Conservation (phyloP, 2,329 filamentous ascomycete species). For the Aureobasidium sp. region DNA sequence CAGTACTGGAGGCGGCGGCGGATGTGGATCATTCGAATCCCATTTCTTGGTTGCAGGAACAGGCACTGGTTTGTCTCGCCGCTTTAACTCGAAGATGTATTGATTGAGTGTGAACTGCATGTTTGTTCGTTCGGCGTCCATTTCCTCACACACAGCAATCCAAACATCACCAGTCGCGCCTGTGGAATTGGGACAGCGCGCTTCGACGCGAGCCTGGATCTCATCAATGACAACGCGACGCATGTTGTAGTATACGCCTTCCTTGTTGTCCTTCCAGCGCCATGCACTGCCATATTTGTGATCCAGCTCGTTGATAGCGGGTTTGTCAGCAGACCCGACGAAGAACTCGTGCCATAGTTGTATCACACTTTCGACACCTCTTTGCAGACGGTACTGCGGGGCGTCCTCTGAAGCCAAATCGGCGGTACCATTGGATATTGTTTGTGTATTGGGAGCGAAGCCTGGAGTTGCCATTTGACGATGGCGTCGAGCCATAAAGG, state of each 20-base stretch:
- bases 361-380: background rate
- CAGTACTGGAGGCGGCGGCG: background rate
- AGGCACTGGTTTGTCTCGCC: background rate
- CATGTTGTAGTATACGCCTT: slow-evolving; percentile 12
- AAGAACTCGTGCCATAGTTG: slow-evolving; percentile 3
- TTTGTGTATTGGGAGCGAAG: background rate
- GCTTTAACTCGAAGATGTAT: background rate
- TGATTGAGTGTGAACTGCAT: background rate
- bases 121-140: background rate
- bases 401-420: background rate
- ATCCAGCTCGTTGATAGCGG: slow-evolving; percentile 3
- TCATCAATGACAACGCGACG: slow-evolving; percentile 6
- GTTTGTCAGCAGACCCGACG: background rate
- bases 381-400: background rate
- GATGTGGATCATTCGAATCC: background rate
- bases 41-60: background rate
- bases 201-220: background rate
- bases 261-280: background rate
- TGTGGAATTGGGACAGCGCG: background rate
- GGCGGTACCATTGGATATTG: background rate
- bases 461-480: background rate
- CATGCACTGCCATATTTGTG: slow-evolving; percentile 1
- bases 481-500: background rate
- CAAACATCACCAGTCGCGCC: background rate
- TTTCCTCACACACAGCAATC: slow-evolving; percentile 1